Conservation (phyloP, 176 grass and related monocot genomes). For the Tillandsia leiboldiana region DNA sequence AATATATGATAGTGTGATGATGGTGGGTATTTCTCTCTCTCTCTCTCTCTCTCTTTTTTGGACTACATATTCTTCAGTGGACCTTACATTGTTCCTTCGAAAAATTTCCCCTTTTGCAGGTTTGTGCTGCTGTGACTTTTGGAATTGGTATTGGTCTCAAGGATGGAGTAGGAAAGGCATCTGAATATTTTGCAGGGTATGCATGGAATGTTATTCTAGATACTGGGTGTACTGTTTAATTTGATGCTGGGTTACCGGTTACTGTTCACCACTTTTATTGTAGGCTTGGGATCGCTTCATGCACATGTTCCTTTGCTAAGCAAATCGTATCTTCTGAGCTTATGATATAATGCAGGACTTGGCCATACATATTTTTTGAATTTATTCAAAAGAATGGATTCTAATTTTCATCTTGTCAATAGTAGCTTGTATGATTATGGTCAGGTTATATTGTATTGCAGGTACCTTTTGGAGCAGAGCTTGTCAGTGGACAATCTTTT, state of each 20-base stretch:
- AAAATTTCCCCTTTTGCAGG: conserved; percentile 28
- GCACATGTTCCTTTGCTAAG: background rate
- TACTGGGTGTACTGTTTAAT: background rate
- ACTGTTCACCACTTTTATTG: no score
- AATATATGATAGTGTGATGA: background rate
- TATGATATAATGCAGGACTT: background rate
- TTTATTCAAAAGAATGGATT: background rate
- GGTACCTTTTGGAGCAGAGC: conserved; percentile 93
- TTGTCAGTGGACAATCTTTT: conserved; percentile 99
- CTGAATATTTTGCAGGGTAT: conserved; percentile 96
- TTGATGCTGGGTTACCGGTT: no score
- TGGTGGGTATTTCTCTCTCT: background rate
- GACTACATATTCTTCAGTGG: conserved; percentile 3
- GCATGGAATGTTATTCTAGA: background rate
- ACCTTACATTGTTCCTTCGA: background rate
- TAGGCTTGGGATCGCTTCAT: background rate
- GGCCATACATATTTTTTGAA: background rate
- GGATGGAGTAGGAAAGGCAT: conserved; percentile 63
- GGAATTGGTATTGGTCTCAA: conserved; percentile 61
- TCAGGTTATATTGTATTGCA: conserved; percentile 29
- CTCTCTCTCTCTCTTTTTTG: background rate
- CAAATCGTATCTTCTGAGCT: background rate
- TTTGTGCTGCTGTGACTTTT: conserved; percentile 62
- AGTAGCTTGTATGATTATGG: conserved; percentile 3
- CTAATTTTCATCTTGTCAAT: background rate